These are phyloP conservation scores for Didymella segeticola DNA, from an alignment of 2,329 filamentous ascomycete species.

Conservation along the genomic window DNA sequence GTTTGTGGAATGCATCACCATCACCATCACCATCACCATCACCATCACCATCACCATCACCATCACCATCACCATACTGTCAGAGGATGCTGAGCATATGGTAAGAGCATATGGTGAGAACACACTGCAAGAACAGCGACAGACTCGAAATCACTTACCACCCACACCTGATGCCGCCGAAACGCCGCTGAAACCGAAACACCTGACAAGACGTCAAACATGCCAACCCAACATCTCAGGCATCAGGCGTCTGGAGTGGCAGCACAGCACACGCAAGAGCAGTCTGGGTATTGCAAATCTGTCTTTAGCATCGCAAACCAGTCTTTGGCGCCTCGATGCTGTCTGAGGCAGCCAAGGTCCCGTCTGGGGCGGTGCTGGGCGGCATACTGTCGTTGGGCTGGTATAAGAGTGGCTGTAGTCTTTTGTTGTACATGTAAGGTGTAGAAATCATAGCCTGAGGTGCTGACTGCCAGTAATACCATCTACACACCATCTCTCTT, in stretches of 20 bases:
- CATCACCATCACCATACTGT: too few species aligned
- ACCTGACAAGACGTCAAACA: slow-evolving; percentile 26
- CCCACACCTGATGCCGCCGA: slow-evolving; percentile 23
- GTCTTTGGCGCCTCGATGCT: slow-evolving; percentile 15
- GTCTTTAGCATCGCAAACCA: too few species aligned
- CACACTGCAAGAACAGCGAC: background rate
- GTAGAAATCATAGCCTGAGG: too few species aligned
- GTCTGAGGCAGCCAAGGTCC: slow-evolving; percentile 14
- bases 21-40: too few species aligned
- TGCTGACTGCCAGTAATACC: too few species aligned
- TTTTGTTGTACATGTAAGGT: background rate
- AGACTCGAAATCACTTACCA: background rate
- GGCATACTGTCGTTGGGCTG: background rate
- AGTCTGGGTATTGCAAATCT: too few species aligned
- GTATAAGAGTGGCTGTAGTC: slow-evolving; percentile 21
- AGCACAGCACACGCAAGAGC: slow-evolving; percentile 3
- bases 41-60: too few species aligned
- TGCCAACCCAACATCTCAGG: slow-evolving; percentile 18
- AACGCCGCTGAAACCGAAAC: slow-evolving; percentile 34
- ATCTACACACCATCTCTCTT: too few species aligned
- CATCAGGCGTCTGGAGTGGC: slow-evolving; percentile 26
- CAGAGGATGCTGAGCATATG: too few species aligned
- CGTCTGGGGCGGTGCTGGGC: slow-evolving; percentile 26
- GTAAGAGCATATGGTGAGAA: too few species aligned
- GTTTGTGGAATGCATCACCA: too few species aligned